Percentiles rank a stretch among this genome's conserved stretches.
These are phyloP conservation scores for Haplosporangium sp. DNA, from an alignment of 371 early-diverging fungal genomes.

Conservation along the genomic window DNA sequence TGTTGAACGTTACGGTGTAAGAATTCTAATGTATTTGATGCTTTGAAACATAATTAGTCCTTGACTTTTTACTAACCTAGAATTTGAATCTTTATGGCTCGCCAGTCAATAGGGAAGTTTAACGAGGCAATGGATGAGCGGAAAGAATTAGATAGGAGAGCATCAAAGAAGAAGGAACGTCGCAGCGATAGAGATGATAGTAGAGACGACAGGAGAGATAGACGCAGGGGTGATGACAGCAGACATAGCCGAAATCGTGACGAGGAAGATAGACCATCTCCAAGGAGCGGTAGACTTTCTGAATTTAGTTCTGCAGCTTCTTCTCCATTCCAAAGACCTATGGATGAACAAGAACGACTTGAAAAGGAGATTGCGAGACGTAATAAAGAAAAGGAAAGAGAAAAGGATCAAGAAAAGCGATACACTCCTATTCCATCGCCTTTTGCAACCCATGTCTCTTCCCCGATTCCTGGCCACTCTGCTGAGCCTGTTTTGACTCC, in stretches of 20 bases:
- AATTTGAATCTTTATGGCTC: too few species aligned
- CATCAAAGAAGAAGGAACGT: slow-evolving; percentile 19
- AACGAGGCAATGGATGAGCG: slow-evolving; percentile 78
- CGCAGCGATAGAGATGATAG: slow-evolving; percentile 21
- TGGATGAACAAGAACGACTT: slow-evolving; percentile 48
- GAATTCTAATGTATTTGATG: background rate
- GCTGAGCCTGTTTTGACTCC: slow-evolving; percentile 57
- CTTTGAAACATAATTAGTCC: background rate
- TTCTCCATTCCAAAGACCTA: slow-evolving; percentile 51
- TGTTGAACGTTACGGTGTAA: slow-evolving; percentile 77
- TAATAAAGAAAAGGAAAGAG: slow-evolving; percentile 37
- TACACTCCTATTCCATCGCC: slow-evolving; percentile 51
- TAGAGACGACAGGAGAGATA: slow-evolving; percentile 22
- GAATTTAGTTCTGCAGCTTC: slow-evolving; percentile 52
- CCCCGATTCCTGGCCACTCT: slow-evolving; percentile 37
- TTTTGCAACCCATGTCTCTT: slow-evolving; percentile 49
- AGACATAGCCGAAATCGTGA: slow-evolving; percentile 19
- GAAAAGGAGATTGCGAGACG: slow-evolving; percentile 44
- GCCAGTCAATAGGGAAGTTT: slow-evolving; percentile 71
- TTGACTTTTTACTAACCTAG: background rate
- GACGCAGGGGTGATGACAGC: slow-evolving; percentile 22
- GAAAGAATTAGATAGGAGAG: slow-evolving; percentile 68
- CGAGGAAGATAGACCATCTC: slow-evolving; percentile 21
- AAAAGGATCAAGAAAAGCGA: slow-evolving; percentile 42
- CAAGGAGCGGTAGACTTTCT: slow-evolving; percentile 42